These are phyloP conservation scores for Blastobotrys parvus DNA, from an alignment of 805 yeast genomes.

Conservation along the genomic window DNA sequence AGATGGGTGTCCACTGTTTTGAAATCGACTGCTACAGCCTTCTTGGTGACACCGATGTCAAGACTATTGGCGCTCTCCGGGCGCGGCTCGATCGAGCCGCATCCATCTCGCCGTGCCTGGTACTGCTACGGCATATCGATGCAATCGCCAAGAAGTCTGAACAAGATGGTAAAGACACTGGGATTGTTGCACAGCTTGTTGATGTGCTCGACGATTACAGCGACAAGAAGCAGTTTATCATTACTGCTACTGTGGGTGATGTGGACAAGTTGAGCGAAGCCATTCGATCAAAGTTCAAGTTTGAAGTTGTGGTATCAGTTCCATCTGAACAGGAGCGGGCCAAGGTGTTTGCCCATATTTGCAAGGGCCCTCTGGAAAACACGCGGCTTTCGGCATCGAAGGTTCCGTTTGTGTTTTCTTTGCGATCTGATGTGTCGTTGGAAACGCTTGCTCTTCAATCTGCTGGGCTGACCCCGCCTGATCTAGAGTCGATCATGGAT, in stretches of 20 bases:
- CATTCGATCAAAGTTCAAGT: constrained; percentile 60
- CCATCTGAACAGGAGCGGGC: constrained; percentile 72
- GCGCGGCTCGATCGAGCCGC: constrained; percentile 67
- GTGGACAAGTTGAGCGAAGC: constrained; percentile 59
- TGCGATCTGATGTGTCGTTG: constrained; percentile 45
- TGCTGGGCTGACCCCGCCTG: constrained; percentile 87
- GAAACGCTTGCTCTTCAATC: constrained; percentile 67
- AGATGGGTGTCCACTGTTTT: constrained; percentile 57
- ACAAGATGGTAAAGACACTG: constrained; percentile 41
- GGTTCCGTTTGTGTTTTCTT: constrained; percentile 18
- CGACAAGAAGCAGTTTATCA: constrained; percentile 35
- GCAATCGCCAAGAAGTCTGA: constrained; percentile 59
- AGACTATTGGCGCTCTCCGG: constrained; percentile 66
- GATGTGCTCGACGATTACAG: constrained; percentile 51
- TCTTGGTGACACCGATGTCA: constrained; percentile 62
- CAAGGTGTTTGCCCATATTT: constrained; percentile 48
- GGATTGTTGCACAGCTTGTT: constrained; percentile 39
- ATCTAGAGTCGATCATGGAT: constrained; percentile 60
- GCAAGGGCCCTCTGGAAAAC: constrained; percentile 1
- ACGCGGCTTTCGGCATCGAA: neutral
- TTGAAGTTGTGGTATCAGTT: constrained; percentile 67
- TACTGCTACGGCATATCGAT: constrained; percentile 68
- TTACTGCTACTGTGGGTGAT: constrained; percentile 63
- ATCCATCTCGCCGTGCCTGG: constrained; percentile 36
- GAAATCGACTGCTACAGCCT: constrained; percentile 65